Percentiles rank a stretch among this genome's conserved stretches.
These are phyloP conservation scores for Rhodotorula sp. DNA, from an alignment of 1,284 basidiomycete species.

Conservation along the genomic window DNA sequence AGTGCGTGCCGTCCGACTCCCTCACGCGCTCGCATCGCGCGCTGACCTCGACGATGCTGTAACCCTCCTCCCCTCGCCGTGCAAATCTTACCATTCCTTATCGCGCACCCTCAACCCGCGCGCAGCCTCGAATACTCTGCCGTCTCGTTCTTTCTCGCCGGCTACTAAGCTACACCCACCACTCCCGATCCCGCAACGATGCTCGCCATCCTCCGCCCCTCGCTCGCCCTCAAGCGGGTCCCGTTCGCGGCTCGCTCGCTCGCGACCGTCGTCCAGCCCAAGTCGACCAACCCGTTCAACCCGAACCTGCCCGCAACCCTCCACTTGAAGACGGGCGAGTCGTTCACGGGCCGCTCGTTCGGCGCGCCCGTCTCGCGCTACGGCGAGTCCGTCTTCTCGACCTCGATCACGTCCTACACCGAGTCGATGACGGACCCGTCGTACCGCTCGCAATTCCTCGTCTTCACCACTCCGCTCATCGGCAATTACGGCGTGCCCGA, in stretches of 20 bases:
- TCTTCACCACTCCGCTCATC: slow-evolving; percentile 97
- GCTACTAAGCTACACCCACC: slow-evolving; percentile 12
- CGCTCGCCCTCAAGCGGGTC: slow-evolving; percentile 12
- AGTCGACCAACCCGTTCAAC: slow-evolving; percentile 35
- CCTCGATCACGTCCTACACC: slow-evolving; percentile 97
- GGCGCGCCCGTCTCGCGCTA: slow-evolving; percentile 83
- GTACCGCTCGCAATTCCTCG: slow-evolving; percentile 94
- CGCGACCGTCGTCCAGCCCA: slow-evolving; percentile 28
- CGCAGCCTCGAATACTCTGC: slow-evolving; percentile 36
- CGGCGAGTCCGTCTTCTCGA: slow-evolving; percentile 98
- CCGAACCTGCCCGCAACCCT: slow-evolving; percentile 70
- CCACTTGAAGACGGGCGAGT: slow-evolving; percentile 91
- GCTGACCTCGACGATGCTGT: background rate
- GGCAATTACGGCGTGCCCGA: slow-evolving; percentile 96
- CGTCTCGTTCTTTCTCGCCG: slow-evolving; percentile 24
- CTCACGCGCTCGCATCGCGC: background rate
- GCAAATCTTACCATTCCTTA: background rate
- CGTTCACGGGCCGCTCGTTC: slow-evolving; percentile 84
- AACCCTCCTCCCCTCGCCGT: background rate
- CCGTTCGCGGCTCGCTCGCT: slow-evolving; percentile 19
- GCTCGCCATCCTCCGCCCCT: slow-evolving; percentile 21
- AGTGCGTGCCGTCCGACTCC: background rate
- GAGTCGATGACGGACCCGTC: slow-evolving; percentile 99
- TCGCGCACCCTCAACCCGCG: background rate
- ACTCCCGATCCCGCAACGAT: slow-evolving; percentile 2